Base-by-base conservation (phyloP, 352 stramenopile species). In the Phytophthora hybrid region DNA sequence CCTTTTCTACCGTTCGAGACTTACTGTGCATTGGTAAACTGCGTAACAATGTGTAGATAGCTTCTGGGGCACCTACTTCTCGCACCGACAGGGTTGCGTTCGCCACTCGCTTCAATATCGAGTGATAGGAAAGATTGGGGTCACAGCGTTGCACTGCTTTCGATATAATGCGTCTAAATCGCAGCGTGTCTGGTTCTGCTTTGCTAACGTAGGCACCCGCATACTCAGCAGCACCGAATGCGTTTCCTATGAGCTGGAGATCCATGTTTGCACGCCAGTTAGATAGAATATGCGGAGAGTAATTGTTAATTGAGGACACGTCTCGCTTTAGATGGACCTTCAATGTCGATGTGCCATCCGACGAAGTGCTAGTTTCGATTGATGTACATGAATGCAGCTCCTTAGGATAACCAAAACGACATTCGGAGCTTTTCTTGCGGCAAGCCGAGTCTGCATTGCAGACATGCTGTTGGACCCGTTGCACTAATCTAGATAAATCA, bases 221-320 rank as follows among this genome's bases (percentile, higher is more conserved):
- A 31, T 31, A 31, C 29, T 31, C 29, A 31, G 29, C 29, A 31
- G 29, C 29, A 7, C 29, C 29, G 29, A 31, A 31, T 31, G 29
- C 4, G 29, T 54, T 62, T 14, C 19, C 31, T 34, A 77, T 73
- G 2, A 63, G 34, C 5, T 62, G 58, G 1, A 77, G 58, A 34
- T 77, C 74, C 68, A 80, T 80, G 21, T 77, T 80, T 6, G 73
- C 73, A 13, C 73, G 26, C 68, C 73, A 77, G 0, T 29, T 47
- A 53, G 5, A 31, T 1, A 47, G 49, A 10, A 68, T 59, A 58
- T 29, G 16, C 9, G 39, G 41, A 6, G 3, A 59, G 23, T 63
- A 74, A 14, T 69, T 69, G 37, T 74, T 74, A 2, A 64, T 74
- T 6, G 21, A 23, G n/a, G 29, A 10, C 2, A 47, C 19, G 9